Evolutionary conservation across 2,329 filamentous ascomycete species (phyloP), one percentile per base, ranked within the genome.

Genomic region (Diaporthe destruens): DNA sequence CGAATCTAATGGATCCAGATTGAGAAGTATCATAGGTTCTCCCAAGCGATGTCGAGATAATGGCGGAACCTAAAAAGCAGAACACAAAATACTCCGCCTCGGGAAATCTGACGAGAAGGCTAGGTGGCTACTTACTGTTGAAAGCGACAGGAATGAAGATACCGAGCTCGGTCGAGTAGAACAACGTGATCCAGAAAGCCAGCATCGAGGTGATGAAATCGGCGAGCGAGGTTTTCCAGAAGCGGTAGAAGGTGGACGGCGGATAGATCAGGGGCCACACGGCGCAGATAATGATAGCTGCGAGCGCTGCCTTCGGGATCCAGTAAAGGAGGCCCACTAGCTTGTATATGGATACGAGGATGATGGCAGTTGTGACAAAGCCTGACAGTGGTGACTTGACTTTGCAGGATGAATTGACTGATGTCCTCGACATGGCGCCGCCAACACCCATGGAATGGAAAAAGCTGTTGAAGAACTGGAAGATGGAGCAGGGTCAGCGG

Each of bases 241-340:
- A 92, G 18, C 84, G 83, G 79, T 91, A 91, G 77, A 92, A 91
- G 12, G 87, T 84, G 3, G 83, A 86, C 0, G 89, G 86, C 0
- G 88, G 85, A 0, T 88, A 87, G 56, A 92, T 88, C 8, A 92
- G 83, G 51, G 90, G 88, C 80, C 88, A 88, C 0, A 92, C 89
- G 7, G 90, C 90, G 73, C 88, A 89, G 75, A 92, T 91, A 82
- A 92, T 91, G 74, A 92, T 91, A 2, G 90, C 90, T 0, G 90
- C 87, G 1, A 92, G 83, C 0, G 89, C 91, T 0, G 90, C 85
- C 76, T 91, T 91, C 0, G 91, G 90, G n/a, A 92, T 89, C 89
- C 89, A 93, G 80, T 90, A 91, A 0, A 93, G 84, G 0, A 88
- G 87, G 0, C 87, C 87, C 0, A 87, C 87, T 49, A 92, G 86